Conservation (phyloP, 768 basidiomycete genomes). For the Psilocybe tampanensis region DNA sequence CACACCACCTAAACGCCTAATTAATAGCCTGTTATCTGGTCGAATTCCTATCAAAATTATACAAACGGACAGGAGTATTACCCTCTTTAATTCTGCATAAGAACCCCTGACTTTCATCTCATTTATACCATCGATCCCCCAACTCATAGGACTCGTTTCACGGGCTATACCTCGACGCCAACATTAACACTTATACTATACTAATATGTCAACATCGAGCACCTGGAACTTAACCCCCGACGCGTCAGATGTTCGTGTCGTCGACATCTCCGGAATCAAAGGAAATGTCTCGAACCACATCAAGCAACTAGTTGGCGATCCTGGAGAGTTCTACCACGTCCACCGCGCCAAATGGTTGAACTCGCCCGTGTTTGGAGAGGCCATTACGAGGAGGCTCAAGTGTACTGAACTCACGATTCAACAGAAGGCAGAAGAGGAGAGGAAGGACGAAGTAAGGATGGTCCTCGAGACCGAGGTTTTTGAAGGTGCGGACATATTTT, state of each 20-base stretch:
- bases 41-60: background rate
- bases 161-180: background rate
- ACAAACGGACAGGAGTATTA: background rate
- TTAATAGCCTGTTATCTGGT: background rate
- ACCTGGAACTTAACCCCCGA: background rate
- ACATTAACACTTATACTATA: too few relatives aligned
- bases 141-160: background rate
- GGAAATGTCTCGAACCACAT: conserved; percentile 33
- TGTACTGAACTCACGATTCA: conserved; percentile 45
- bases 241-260: background rate
- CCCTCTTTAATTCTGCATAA: background rate
- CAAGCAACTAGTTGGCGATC: conserved; percentile 25
- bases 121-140: background rate
- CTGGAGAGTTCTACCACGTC: conserved; percentile 14
- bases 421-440: conserved; percentile 46
- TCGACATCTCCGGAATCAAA: conserved; percentile 24
- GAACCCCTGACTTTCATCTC: background rate
- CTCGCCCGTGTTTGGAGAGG: conserved; percentile 18
- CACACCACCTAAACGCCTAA: background rate
- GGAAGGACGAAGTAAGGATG: conserved; percentile 44
- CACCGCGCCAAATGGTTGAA: conserved; percentile 8
- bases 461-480: conserved; percentile 37
- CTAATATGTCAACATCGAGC: conserved; percentile 9
- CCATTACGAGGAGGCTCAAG: conserved; percentile 23
- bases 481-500: conserved; percentile 34